Base-by-base conservation (phyloP, 176 grass and related monocot species). In the Raddia guianensis region DNA sequence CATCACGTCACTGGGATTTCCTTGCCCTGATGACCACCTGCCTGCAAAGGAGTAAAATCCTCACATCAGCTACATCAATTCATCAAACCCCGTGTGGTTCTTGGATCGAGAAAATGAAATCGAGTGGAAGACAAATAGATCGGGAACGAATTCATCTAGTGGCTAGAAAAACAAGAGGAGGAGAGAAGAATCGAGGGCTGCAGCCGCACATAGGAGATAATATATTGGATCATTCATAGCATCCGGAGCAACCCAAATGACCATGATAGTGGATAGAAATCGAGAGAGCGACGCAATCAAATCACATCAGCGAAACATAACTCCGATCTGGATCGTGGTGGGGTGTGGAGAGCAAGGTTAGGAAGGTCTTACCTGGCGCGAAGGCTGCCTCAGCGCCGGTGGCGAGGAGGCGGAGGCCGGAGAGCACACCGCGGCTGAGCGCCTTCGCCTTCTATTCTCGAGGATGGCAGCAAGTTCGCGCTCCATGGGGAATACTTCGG, bases 21-120 rank as follows among this genome's bases (percentile, higher is more conserved):
- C 97, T 91, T 50, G 97, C 97, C 76, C 97, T 96, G 12, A 96
- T 77, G 76, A 99, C 72, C 16, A 93, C 82, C 86, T 99, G 97
- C 69, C 97, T 99, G 83, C 16, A 9, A 19, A 61, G 47, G 44
- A 60, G 19, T 8, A 78, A 86, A 78, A 85, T 8, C 32, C 45
- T 78, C 67, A 53, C 20, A 49, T 84, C 73, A 76, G 71, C 16
- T 11, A 73, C 34, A 42, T 35, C 12, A 75, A 10, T 51, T 37
- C 35, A 52, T 27, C 42, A 47, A 88, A 0, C 9, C 7, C 14
- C 3, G 0, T 0, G 9, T 7, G 10, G 37, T 0, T 66, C 32
- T 71, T n/a, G 52, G 77, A 78, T 90, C 88, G 37, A 90, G 87
- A 81, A 85, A 77, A 58, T 68, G 69, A 40, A 78, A 82, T 78